phyloP scores from a whole-genome alignment of 208 protist genomes.

The Trypanosomatidae sp. region DNA sequence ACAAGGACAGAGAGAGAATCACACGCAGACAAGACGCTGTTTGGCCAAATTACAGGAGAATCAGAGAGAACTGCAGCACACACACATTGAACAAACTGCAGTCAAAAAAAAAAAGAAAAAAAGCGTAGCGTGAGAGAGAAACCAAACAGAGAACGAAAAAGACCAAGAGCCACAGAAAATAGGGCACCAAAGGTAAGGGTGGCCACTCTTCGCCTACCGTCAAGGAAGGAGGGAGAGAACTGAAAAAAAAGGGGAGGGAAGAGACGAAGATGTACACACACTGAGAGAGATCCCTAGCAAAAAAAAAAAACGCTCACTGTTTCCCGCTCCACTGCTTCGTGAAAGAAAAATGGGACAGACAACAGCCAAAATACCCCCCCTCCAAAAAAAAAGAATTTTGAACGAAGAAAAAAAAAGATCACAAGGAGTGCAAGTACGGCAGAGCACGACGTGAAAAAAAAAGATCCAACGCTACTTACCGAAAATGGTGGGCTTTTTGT shows the following conservation, averaged over 20 bases:
- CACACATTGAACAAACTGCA: not conserved
- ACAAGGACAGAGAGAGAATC: not conserved
- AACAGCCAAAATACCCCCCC: not conserved
- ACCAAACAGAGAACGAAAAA: not conserved
- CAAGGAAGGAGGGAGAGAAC: not conserved
- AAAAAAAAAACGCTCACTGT: not conserved
- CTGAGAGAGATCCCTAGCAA: not conserved
- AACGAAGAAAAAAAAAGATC: no score
- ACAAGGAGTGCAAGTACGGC: not conserved
- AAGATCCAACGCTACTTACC: not conserved
- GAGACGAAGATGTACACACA: no score
- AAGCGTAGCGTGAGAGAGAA: not conserved
- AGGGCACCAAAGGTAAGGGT: not conserved
- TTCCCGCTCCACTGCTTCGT: not conserved
- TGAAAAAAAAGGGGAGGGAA: not conserved
- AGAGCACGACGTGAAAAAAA: not conserved
- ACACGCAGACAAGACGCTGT: not conserved
- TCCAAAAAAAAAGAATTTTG: no score
- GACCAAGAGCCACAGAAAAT: not conserved
- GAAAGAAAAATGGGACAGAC: not conserved
- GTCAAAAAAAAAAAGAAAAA: not conserved
- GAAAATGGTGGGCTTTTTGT: not conserved
- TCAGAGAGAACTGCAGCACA: not conserved
- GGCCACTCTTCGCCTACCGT: not conserved
- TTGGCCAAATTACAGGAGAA: not conserved